Evolutionary conservation across 176 grass and related monocot genomes (phyloP), one percentile per base, ranked within the genome.

Genomic region (Neostapfia colusana): DNA sequence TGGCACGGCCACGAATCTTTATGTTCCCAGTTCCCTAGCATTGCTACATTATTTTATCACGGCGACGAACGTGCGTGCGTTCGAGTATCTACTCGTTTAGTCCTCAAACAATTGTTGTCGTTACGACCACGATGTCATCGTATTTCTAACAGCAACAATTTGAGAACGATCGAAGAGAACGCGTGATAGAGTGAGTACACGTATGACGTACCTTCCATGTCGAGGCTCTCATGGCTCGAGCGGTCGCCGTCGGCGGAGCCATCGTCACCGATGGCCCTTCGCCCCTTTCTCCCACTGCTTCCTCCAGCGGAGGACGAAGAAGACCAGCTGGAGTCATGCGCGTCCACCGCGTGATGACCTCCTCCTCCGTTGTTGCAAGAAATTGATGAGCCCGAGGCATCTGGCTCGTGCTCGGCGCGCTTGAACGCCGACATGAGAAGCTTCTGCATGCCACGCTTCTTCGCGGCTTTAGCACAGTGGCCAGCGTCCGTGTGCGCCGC

Each of bases 241-340:
- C 6, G 78, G 55, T 80, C 55, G 66, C 41, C 27, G 12, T 79
- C 67, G 27, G 26, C 26, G 7, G 77, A 80, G 24, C 53, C 28
- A 3, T 70, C 78, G 21, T 55, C 76, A 0, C 63, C 72, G 10
- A 23, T 34, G 10, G 8, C 34, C 34, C 24, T 67, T 4, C 64
- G 44, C 34, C 75, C 75, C 45, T 67, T 78, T n/a, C 75, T 66
- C 14, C 49, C 76, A 16, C 76, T 79, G 64, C 49, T 79, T 16
- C 65, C 77, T 1, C 65, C 25, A 10, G 77, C 50, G 3, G 77
- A 79, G 5, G 65, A 79, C 24, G 77, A 79, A 1, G 64, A 67
- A 1, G 65, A 79, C 10, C 65, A 15, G 62, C 61, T 78, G 31
- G 53, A 48, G 61, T 66, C 61, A 31, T 65, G 74, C 42, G 34